These are phyloP conservation scores for Diaporthe sp. DNA, from an alignment of 2,329 filamentous ascomycete species.

Conservation along the genomic window DNA sequence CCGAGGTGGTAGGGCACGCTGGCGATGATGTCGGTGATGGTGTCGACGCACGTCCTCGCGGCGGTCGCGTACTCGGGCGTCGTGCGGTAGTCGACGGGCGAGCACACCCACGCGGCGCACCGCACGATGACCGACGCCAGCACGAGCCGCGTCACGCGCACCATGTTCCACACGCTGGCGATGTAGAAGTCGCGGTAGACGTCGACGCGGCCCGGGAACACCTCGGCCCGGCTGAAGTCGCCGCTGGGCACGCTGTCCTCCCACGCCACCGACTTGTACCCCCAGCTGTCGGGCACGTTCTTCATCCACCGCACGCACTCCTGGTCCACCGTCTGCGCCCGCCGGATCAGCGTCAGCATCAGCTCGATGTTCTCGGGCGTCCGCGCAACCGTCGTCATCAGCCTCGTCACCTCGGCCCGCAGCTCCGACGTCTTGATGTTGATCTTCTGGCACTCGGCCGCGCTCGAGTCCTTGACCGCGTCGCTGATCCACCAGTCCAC, in stretches of 20 bases:
- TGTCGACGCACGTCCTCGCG: conserved; percentile 64
- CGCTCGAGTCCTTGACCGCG: conserved; percentile 63
- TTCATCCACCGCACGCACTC: conserved; percentile 67
- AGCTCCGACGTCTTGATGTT: conserved; percentile 69
- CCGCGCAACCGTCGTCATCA: conserved; percentile 62
- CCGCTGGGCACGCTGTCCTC: conserved; percentile 66
- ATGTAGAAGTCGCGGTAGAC: conserved; percentile 72
- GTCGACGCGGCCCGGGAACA: conserved; percentile 73
- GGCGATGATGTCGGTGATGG: conserved; percentile 71
- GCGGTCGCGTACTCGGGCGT: conserved; percentile 73
- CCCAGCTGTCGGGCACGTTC: conserved; percentile 64
- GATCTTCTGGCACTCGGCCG: conserved; percentile 64
- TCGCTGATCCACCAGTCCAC: conserved; percentile 72
- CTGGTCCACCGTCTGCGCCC: conserved; percentile 66
- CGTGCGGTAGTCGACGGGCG: conserved; percentile 73
- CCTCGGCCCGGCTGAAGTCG: conserved; percentile 67
- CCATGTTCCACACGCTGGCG: conserved; percentile 70
- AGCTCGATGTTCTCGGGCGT: conserved; percentile 65
- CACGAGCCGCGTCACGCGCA: conserved; percentile 67
- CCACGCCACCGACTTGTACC: conserved; percentile 69
- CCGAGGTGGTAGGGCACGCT: conserved; percentile 74
- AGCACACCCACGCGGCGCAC: conserved; percentile 72
- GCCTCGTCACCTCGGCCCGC: conserved; percentile 65
- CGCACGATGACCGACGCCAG: conserved; percentile 69
- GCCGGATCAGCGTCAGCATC: conserved; percentile 65